These are phyloP conservation scores for Trametes meyenii DNA, from an alignment of 768 basidiomycete genomes.

Conservation along the genomic window DNA sequence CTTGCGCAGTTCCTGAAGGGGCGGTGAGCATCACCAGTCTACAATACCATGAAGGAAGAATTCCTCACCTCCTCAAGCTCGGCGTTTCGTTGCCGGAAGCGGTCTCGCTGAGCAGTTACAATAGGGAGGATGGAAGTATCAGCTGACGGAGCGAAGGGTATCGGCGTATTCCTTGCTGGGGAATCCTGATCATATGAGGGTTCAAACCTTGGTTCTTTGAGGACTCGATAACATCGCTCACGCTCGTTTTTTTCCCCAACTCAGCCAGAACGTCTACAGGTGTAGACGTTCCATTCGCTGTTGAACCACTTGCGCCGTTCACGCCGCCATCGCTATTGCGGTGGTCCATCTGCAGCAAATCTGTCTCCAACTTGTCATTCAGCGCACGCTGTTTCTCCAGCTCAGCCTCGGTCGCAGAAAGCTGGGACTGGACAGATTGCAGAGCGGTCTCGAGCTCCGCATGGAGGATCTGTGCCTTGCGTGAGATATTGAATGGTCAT, in stretches of 20 bases:
- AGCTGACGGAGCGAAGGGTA: constrained; percentile 72
- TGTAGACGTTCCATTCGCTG: constrained; percentile 31
- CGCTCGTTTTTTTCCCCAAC: constrained; percentile 57
- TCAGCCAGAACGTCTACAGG: constrained; percentile 69
- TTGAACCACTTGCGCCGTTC: constrained; percentile 26
- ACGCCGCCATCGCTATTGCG: constrained; percentile 43
- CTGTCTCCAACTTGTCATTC: constrained; percentile 91
- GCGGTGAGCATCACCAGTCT: neutral
- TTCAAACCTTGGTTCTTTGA: neutral
- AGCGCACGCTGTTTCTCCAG: constrained; percentile 76
- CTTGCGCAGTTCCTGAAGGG: constrained; percentile 81
- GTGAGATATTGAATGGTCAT: neutral
- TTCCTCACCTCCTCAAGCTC: constrained; percentile 87
- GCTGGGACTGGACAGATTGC: constrained; percentile 55
- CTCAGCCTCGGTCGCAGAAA: constrained; percentile 62
- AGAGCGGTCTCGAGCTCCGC: constrained; percentile 78
- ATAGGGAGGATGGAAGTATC: constrained; percentile 98
- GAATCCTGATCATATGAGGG: constrained; percentile 25
- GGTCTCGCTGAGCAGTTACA: constrained; percentile 94
- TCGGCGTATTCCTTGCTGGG: constrained; percentile 56
- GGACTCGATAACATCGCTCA: constrained; percentile 30
- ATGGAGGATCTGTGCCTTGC: constrained; percentile 66
- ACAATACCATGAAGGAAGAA: neutral
- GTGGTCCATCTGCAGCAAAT: constrained; percentile 80
- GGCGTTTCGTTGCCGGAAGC: constrained; percentile 96